These are phyloP conservation scores for Candida coquimbonensis DNA, from an alignment of 805 yeast genomes.

Conservation along the genomic window DNA sequence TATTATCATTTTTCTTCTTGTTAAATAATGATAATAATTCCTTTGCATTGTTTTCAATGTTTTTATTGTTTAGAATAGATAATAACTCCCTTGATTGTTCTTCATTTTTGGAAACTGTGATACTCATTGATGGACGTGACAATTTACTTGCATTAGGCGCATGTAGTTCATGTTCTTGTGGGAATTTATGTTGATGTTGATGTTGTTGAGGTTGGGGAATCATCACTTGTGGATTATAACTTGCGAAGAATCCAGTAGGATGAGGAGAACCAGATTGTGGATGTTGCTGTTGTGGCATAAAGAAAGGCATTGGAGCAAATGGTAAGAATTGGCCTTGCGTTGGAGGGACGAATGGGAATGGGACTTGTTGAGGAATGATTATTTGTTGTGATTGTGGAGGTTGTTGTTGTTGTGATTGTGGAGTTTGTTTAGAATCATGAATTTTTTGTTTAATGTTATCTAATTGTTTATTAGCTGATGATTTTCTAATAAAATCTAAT, in stretches of 20 bases:
- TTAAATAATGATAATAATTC: conserved; percentile 11
- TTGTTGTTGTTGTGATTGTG: not conserved
- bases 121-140: conserved; percentile 29
- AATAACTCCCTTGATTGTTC: conserved; percentile 37
- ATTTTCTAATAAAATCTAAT: conserved; percentile 51
- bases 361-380: not conserved
- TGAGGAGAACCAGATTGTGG: not conserved
- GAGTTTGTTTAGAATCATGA: conserved; percentile 5
- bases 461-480: conserved; percentile 27
- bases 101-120: conserved; percentile 18
- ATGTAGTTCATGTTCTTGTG: conserved; percentile 6
- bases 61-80: conserved; percentile 30
- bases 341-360: conserved; percentile 7
- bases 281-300: not conserved
- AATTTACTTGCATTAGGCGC: conserved; percentile 35
- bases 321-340: conserved; percentile 4
- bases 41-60: conserved; percentile 8
- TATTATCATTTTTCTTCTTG: not conserved
- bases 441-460: conserved; percentile 11
- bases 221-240: conserved; percentile 5
- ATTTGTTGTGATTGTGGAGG: not conserved
- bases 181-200: conserved; percentile 11
- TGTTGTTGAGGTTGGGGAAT: not conserved
- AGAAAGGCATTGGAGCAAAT: conserved; percentile 6
- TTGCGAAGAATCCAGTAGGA: conserved; percentile 6